Evolutionary conservation across 192 early-diverging fungal genomes (phyloP), one percentile per base, ranked within the genome.

Genomic region (Coemansia furcata): DNA sequence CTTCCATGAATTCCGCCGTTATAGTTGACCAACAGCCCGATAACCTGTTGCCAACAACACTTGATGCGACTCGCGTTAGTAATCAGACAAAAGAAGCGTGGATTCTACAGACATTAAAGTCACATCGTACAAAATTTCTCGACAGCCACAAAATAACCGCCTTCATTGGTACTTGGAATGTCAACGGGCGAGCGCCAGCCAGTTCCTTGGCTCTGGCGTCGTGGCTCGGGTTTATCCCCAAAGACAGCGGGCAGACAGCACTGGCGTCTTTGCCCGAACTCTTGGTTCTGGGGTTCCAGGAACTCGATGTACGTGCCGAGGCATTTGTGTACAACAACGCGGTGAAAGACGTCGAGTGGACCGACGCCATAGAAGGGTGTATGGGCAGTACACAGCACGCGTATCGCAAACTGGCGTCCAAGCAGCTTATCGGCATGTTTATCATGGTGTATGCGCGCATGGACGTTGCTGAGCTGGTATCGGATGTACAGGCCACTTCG

Each of bases 101-200:
- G 79, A 67, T 81, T 26, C 71, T 73, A 11, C 70, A 76, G 26
- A 73, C 79, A 37, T 61, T 81, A 30, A 67, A 69, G 40, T 73
- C 73, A 42, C 70, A 74, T 23, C 67, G 68, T 0, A n/a, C 44
- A 10, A 71, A 80, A 62, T 84, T 84, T 38, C 43, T 79, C 32
- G 40, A 60, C 36, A 69, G 40, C 26, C 52, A 71, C 35, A 44
- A 17, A 26, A 68, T 80, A 6, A 52, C 84, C 30, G 82, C 90
- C 3, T 93, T 95, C 75, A 84, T 89, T 1, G 94, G 94, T 2
- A 93, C 95, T 1, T 98, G 92, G 90, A 98, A 98, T 72, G 93
- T 96, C 29, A 93, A 95, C 70, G 94, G 92, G 9, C 83, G 84
- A 29, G 65, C 78, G 17, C 86, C 90, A 7, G 74, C 88, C 2